These are phyloP conservation scores for Sporisorium sorghi DNA, from an alignment of 1,284 basidiomycete species.

Conservation along the genomic window DNA sequence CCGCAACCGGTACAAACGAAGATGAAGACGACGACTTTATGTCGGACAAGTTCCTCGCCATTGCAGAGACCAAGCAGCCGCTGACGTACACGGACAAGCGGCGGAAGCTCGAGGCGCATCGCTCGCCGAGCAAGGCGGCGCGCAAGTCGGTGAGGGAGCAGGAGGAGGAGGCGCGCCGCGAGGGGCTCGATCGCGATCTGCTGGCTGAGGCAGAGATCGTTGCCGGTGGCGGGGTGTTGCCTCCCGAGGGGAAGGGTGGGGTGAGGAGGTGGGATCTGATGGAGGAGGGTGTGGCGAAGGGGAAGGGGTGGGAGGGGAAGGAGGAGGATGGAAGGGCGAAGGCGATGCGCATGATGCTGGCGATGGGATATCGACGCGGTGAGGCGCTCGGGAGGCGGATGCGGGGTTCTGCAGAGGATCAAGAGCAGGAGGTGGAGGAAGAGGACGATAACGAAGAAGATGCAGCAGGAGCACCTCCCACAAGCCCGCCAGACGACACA, in stretches of 20 bases:
- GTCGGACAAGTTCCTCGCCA: slow-evolving; percentile 43
- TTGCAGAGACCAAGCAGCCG: slow-evolving; percentile 17
- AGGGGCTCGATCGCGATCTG: slow-evolving; percentile 42
- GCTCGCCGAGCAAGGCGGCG: background rate
- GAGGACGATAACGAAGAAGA: slow-evolving; percentile 14
- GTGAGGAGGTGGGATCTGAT: slow-evolving; percentile 30
- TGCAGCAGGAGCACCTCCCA: background rate
- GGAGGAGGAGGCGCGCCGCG: slow-evolving; percentile 32
- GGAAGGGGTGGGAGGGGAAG: background rate
- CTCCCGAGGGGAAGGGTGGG: slow-evolving; percentile 19
- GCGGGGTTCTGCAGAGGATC: background rate
- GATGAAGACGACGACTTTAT: slow-evolving; percentile 47
- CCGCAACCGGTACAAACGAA: background rate
- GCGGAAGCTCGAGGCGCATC: slow-evolving; percentile 25
- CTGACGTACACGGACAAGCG: slow-evolving; percentile 39
- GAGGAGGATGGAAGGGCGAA: slow-evolving; percentile 32
- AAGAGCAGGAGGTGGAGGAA: slow-evolving; percentile 14
- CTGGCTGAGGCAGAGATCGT: slow-evolving; percentile 51
- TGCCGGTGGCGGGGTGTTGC: slow-evolving; percentile 41
- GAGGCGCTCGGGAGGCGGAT: slow-evolving; percentile 39
- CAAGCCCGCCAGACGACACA: background rate
- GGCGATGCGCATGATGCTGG: slow-evolving; percentile 58
- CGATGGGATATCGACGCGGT: slow-evolving; percentile 54
- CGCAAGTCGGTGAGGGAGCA: slow-evolving; percentile 21
- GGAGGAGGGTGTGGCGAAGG: background rate